Evolutionary conservation across 192 early-diverging fungal species (phyloP).

Genomic region (Gorgonomyces haynaldii): DNA sequence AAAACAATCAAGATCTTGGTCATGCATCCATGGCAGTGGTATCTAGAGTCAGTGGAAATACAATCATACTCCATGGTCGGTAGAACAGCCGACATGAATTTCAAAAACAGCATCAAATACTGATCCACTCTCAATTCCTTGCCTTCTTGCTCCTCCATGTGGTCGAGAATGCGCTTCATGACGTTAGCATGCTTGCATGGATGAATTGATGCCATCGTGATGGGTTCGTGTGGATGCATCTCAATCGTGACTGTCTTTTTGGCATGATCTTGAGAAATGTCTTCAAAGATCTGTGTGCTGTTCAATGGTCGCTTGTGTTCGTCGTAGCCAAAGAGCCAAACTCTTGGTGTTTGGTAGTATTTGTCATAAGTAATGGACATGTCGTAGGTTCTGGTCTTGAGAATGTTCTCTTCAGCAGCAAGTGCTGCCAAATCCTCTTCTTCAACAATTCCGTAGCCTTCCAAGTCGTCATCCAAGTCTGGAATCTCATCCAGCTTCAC

Average conservation of each 20-base stretch:
- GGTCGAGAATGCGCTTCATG: constrained; percentile 92
- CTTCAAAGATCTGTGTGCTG: constrained; percentile 87
- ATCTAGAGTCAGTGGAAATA: constrained; percentile 42
- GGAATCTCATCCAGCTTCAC: constrained; percentile 75
- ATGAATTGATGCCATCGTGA: constrained; percentile 88
- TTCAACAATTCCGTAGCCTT: constrained; percentile 48
- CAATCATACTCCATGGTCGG: constrained; percentile 99
- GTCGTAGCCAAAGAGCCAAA: constrained; percentile 96
- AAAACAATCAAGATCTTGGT: not conserved
- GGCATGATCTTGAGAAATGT: constrained; percentile 96
- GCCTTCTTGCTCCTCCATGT: constrained; percentile 54
- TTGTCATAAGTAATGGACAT: constrained; percentile 99
- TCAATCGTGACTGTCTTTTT: constrained; percentile 98
- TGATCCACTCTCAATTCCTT: constrained; percentile 82
- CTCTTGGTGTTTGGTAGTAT: constrained; percentile 96
- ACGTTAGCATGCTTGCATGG: constrained; percentile 97
- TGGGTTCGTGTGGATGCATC: constrained; percentile 73
- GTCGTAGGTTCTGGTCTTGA: constrained; percentile 82
- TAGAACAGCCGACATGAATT: constrained; percentile 94
- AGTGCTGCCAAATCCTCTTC: constrained; percentile 70
- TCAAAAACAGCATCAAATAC: constrained; percentile 89
- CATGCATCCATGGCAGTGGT: constrained; percentile 20
- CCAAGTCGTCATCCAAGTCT: constrained; percentile 71
- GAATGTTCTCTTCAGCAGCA: constrained; percentile 25
- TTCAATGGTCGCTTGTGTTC: constrained; percentile 75